Evolutionary conservation across 257 asterid genomes (phyloP).

Genomic region (Catharanthus roseus): DNA sequence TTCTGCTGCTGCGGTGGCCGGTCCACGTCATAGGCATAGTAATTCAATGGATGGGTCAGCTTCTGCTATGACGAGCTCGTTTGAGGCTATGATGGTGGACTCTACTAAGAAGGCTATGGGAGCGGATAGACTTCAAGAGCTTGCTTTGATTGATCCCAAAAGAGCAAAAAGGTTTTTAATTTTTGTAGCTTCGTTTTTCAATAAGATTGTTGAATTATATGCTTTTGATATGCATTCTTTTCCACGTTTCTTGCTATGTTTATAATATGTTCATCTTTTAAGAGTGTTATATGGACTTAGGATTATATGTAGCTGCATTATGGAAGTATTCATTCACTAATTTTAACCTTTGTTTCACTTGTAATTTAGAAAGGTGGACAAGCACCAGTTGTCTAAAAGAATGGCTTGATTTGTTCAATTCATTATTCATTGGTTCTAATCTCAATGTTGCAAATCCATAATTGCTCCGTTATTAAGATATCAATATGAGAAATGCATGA

Average conservation of each 20-base stretch:
- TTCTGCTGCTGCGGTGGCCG: slow-evolving; percentile 18
- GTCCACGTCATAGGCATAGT: slow-evolving; percentile 62
- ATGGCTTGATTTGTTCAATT: slow-evolving; percentile 10
- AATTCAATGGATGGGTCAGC: slow-evolving; percentile 78
- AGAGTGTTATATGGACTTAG: not conserved
- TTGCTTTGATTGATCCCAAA: slow-evolving; percentile 81
- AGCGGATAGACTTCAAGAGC: slow-evolving; percentile 73
- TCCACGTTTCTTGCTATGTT: not conserved
- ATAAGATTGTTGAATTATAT: not conserved
- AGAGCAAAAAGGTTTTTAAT: slow-evolving; percentile 77
- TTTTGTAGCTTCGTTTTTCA: not conserved
- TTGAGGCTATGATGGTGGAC: slow-evolving; percentile 48
- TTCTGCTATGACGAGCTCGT: slow-evolving; percentile 40
- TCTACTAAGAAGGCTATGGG: slow-evolving; percentile 61
- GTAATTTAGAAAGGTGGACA: not conserved
- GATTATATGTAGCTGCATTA: not conserved
- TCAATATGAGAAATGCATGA: too few species aligned
- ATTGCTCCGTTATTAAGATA: too few species aligned
- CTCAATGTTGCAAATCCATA: not conserved
- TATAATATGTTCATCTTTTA: not conserved
- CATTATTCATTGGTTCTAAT: not conserved
- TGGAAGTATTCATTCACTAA: too few species aligned
- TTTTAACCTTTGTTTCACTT: not conserved
- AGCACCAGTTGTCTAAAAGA: slow-evolving; percentile 3
- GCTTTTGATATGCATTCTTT: not conserved